Evolutionary conservation across 805 yeast species (phyloP).

Genomic region (Barnettozyma wickerhamii): DNA sequence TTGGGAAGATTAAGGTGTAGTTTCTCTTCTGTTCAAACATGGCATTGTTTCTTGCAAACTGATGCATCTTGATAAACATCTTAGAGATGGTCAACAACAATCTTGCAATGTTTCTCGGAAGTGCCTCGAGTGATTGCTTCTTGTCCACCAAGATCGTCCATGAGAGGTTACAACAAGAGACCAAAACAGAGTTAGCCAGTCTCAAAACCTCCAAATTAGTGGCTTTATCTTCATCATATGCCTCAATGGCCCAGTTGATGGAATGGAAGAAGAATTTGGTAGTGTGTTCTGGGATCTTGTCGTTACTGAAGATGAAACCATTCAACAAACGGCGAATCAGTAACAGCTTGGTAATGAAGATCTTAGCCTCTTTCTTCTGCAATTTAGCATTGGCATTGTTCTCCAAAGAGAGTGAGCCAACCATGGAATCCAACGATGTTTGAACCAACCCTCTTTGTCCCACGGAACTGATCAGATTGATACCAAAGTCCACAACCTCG

Average conservation of each 20-base stretch:
- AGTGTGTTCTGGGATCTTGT: constrained; percentile 31
- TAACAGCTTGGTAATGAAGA: constrained; percentile 56
- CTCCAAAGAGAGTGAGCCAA: constrained; percentile 31
- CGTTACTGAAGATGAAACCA: constrained; percentile 28
- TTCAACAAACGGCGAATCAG: constrained; percentile 53
- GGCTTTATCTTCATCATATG: constrained; percentile 39
- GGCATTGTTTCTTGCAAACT: constrained; percentile 35
- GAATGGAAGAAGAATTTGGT: constrained; percentile 42
- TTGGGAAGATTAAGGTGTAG: constrained; percentile 68
- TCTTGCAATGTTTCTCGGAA: constrained; percentile 46
- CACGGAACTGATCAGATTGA: constrained; percentile 46
- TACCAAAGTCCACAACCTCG: constrained; percentile 38
- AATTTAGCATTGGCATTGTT: constrained; percentile 5
- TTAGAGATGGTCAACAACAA: constrained; percentile 50
- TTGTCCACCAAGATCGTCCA: constrained; percentile 33
- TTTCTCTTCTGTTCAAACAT: constrained; percentile 56
- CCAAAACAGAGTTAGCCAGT: constrained; percentile 55
- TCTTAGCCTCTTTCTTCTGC: constrained; percentile 36
- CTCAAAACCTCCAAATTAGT: constrained; percentile 56
- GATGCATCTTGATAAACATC: constrained; percentile 49
- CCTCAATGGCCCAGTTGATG: constrained; percentile 55
- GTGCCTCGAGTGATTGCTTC: constrained; percentile 29
- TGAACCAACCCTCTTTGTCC: constrained; percentile 48
- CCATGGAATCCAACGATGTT: constrained; percentile 1
- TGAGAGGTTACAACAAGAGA: constrained; percentile 41